Evolutionary conservation across 495 filamentous ascomycete genomes (phyloP), one percentile per base, ranked within the genome.

Genomic region (Penicillium ucsense): DNA sequence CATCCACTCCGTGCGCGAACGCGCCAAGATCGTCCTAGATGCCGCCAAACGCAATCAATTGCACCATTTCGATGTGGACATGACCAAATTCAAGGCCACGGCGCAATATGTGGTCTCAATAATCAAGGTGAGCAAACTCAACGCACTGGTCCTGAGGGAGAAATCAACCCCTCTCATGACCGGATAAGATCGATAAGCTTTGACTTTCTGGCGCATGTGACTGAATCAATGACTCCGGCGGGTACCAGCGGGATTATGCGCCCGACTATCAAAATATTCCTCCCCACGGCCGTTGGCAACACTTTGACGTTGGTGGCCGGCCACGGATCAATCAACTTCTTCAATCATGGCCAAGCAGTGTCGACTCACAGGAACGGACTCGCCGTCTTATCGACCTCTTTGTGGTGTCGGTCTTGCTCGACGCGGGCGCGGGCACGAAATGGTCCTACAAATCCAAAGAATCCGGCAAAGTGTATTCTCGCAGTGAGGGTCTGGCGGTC

Each of bases 51-150:
- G 69, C 44, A 88, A 96, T 52, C 71, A 85, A 49, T 75, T 98
- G 46, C 78, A 77, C 49, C 92, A 97, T 67, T 98, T 98, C 61
- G 83, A 85, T 47, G 91, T 97, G 8, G 90, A 98, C 59, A 80
- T 90, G 76, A 65, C 65, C 66, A 94, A 94, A 64, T 95, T 96
- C 59, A 63, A 75, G 32, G 88, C 90, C 48, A 91, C 91, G 1
- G 89, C 89, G 3, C 80, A 76, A n/a, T 98, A 95, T 62, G 84
- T 98, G 6, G 85, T 94, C 30, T 86, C 88, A 11, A 95, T 98
- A 48, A 96, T 98, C 71, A 97, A 96, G 86, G 92, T 89, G 55
- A 56, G 47, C 4, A 27, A 48, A 20, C 1, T 20, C 20, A 20
- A 20, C 2, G 20, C 20, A 20, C 20, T 20, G 20, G 20, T 20